Base-by-base conservation (phyloP, 306 rosid species). In the Carpinus viminea region DNA sequence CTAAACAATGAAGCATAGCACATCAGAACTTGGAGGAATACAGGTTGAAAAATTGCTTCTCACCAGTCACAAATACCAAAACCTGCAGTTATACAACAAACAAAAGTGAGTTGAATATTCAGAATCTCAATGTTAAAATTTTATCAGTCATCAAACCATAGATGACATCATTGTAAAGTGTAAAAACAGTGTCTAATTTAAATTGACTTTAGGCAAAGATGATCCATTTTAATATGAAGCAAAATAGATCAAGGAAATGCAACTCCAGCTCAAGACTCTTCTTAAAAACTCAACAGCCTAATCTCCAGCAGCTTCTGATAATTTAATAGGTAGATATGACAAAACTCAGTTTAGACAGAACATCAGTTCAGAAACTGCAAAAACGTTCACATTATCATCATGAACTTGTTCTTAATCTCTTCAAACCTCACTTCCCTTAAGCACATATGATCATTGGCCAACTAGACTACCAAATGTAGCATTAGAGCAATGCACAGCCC, bases 81-180 rank as follows among this genome's bases (percentile, higher is more conserved):
- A 85, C 89, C 97, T 92, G 97, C 92, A 86, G 81, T 83, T 64
- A 74, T 81, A 70, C 53, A 83, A 83, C 70, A 86, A 76, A 77
- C 76, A 73, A 31, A 84, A 76, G 53, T 51, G 50, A 57, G n/a
- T 69, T 73, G 60, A 36, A 54, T 20, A 21, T 47, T 72, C 26
- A 82, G 24, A 48, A 56, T 16, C 57, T 3, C 28, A 24, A 36
- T 76, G 51, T 31, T 46, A 24, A 8, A 12, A 48, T 3, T 20
- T 3, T 10, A 74, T 79, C 28, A 62, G 41, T 62, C 43, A 62
- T 20, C 21, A 66, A 73, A 21, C 24, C 7, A 17, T 3, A 17
- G 38, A 31, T 64, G 8, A 43, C 73, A 57, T 31, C 5, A 65
- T 36, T 5, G 12, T 18, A 7, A 26, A 17, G 36, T 34, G 20